These are phyloP conservation scores for Ophiostoma novo-ulmi DNA, from an alignment of 2,329 filamentous ascomycete genomes.

Conservation along the genomic window DNA sequence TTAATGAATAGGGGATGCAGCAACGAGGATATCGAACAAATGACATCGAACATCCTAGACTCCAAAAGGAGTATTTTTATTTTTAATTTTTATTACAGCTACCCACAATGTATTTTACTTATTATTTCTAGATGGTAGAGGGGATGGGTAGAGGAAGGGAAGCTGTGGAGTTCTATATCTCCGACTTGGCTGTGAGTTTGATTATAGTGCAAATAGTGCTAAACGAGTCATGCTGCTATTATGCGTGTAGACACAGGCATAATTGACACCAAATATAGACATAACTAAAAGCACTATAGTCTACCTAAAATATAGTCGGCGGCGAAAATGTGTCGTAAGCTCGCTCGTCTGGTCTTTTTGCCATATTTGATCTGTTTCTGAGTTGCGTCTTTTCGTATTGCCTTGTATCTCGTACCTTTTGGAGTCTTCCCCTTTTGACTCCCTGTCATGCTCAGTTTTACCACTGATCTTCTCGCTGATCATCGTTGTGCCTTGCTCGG, in stretches of 20 bases:
- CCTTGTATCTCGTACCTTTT: background rate
- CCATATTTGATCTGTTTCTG: background rate
- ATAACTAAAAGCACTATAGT: background rate
- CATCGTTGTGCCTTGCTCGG: background rate
- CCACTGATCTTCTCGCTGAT: background rate
- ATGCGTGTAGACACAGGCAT: background rate
- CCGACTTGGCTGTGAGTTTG: background rate
- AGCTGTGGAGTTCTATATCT: background rate
- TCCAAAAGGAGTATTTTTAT: background rate
- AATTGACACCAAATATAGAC: background rate
- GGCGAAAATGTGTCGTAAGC: conserved; percentile 2
- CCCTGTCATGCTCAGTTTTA: background rate
- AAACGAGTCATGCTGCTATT: background rate
- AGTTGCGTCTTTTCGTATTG: background rate
- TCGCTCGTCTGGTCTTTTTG: background rate
- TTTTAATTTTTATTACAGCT: too few relatives aligned
- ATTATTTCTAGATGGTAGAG: background rate
- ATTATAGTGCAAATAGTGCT: background rate
- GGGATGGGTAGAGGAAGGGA: background rate
- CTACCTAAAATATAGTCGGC: background rate
- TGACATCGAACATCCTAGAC: background rate
- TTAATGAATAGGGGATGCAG: conserved; percentile 1
- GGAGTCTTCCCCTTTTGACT: background rate
- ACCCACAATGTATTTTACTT: background rate
- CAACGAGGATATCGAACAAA: background rate